Evolutionary conservation across 208 protist genomes (phyloP), one percentile per base, ranked within the genome.

Genomic region (Naegleria lovaniensis): DNA sequence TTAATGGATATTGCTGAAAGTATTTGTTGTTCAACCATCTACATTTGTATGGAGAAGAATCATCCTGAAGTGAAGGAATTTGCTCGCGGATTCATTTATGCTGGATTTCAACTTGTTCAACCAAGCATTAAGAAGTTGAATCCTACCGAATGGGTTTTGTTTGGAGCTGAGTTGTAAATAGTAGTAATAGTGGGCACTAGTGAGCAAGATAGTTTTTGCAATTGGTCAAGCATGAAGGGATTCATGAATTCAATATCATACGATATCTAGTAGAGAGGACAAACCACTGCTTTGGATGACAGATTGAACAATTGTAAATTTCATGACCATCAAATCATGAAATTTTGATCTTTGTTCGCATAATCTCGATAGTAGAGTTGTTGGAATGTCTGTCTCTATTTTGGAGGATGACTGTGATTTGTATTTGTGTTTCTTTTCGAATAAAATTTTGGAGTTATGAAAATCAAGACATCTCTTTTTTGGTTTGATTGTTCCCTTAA

Each of bases 111-210:
- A 36, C 6, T 79, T 11, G 25, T 79, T 36, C 29, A 29, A 79
- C 67, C 67, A 36, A 79, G 25, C 6, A 36, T 79, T 36, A 79
- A 79, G 9, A 19, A 79, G 9, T 79, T 79, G 29, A 36, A 25
- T 79, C 6, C 67, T 36, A 79, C 16, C 25, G 67, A 79, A 79
- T 79, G 67, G 67, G 16, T 79, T 36, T 25, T 79, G 7, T 79
- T 79, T 79, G 67, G 67, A 36, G 16, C 67, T 79, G 67, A 79
- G n/a, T 79, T 79, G 67, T 79, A 79, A 79, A 79, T 13, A 79
- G 11, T 16, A 1, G 7, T 29, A 36, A 36, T 79, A 36, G 19
- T 9, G 67, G 67, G 9, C 36, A 36, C 0, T 25, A 36, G n/a
- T 36, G n/a, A n/a, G n/a, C n/a, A n/a, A n/a, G n/a, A 13, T 79